A percentile compares a stretch with the other conserved stretches of the same genome.
These are phyloP conservation scores for Paralagenidium karlingii DNA, from an alignment of 352 stramenopile species.

Conservation along the genomic window DNA sequence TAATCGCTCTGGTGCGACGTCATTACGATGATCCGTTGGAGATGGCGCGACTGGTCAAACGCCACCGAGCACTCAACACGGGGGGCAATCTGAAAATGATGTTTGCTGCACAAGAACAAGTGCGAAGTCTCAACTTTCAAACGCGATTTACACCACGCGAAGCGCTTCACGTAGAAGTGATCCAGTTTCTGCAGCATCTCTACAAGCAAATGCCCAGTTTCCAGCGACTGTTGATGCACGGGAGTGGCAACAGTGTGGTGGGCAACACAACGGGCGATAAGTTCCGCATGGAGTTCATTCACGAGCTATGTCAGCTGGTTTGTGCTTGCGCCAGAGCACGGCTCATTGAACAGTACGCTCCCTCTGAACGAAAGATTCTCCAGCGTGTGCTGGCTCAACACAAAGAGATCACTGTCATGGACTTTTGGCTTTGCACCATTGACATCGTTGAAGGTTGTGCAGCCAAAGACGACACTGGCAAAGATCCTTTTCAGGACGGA, in stretches of 20 bases:
- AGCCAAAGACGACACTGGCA: slow-evolving; percentile 13
- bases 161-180: slow-evolving; percentile 24
- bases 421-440: slow-evolving; percentile 18
- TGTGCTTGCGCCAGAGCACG: slow-evolving; percentile 27
- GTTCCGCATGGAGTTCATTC: slow-evolving; percentile 36
- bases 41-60: slow-evolving; percentile 14
- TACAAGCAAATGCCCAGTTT: slow-evolving; percentile 33
- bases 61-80: no score
- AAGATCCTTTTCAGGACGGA: slow-evolving; percentile 45
- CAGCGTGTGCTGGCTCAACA: slow-evolving; percentile 31
- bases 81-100: no score
- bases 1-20: slow-evolving; percentile 35
- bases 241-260: neutral
- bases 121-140: no score
- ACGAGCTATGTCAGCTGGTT: slow-evolving; percentile 32
- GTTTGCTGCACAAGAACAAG: no score
- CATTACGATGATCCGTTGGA: slow-evolving; percentile 35
- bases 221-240: slow-evolving; percentile 11
- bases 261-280: slow-evolving; percentile 17
- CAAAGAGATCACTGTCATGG: slow-evolving; percentile 16
- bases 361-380: slow-evolving; percentile 16
- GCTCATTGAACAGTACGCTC: slow-evolving; percentile 23
- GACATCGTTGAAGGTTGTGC: slow-evolving; percentile 29
- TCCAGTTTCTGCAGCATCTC: slow-evolving; percentile 43
- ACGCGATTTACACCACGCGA: no score